Percentiles rank a stretch among this genome's conserved stretches.
phyloP scores from a whole-genome alignment of 2,329 filamentous ascomycete species.

The Pezicula radicicola region DNA sequence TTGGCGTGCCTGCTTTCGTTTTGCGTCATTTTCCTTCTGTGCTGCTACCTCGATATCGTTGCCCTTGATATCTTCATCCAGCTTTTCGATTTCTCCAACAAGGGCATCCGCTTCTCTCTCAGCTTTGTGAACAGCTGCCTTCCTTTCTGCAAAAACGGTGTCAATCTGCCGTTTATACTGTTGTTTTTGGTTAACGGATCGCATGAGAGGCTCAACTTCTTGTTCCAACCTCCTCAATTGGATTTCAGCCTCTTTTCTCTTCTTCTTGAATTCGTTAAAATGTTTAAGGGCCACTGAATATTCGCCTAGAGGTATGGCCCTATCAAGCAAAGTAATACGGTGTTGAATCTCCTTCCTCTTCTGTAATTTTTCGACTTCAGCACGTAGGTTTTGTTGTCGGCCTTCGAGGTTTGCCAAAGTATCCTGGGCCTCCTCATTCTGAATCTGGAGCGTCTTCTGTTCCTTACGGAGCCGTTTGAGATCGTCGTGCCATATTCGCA shows the following conservation, averaged over 20 bases:
- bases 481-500: conserved; percentile 73
- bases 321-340: conserved; percentile 62
- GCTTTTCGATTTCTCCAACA: conserved; percentile 35
- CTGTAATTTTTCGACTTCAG: conserved; percentile 78
- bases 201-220: conserved; percentile 63
- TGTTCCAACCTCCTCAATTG: conserved; percentile 59
- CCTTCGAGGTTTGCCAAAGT: conserved; percentile 64
- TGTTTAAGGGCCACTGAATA: conserved; percentile 55
- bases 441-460: conserved; percentile 61
- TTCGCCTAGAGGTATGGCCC: conserved; percentile 61
- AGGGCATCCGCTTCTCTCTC: conserved; percentile 49
- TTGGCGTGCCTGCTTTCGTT: conserved; percentile 46
- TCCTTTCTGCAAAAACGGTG: conserved; percentile 51
- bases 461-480: conserved; percentile 69
- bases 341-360: conserved; percentile 69
- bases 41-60: conserved; percentile 45
- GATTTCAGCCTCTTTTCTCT: conserved; percentile 49
- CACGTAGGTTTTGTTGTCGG: conserved; percentile 70
- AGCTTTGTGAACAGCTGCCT: conserved; percentile 47
- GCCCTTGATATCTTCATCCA: conserved; percentile 30
- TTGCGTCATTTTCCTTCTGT: conserved; percentile 45
- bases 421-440: conserved; percentile 57
- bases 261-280: conserved; percentile 49
- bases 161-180: conserved; percentile 60
- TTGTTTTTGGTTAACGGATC: conserved; percentile 67